Base-by-base conservation (phyloP, 2,329 filamentous ascomycete species). In the Ascochyta fabae region DNA sequence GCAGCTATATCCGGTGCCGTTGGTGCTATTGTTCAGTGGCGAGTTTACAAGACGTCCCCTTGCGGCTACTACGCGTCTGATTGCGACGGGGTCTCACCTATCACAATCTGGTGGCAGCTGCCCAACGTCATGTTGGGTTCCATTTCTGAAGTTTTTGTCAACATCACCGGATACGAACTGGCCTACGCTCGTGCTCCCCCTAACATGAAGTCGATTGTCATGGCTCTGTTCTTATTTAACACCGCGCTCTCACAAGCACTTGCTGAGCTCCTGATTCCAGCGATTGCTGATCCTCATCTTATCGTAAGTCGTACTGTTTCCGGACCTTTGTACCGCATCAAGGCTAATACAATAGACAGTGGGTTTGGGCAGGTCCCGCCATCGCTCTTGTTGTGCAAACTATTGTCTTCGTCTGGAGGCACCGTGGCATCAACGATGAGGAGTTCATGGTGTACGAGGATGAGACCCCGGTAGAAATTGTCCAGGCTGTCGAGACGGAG, bases 381-480 rank as follows among this genome's bases (percentile, higher is more conserved):
- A 80, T 84, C 40, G 80, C 78, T 6, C 75, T 83, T 2, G 76
- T 73, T 35, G 68, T 79, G 3, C 78, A 83, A 64, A 81, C 79
- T 0, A 63, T 79, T 24, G 62, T 83, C 48, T 84, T 84, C 64
- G 80, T 75, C 69, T 78, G 75, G 68, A 68, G 75, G 23, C 82
- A 83, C 61, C 75, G 70, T 26, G 66, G 77, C 41, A 65, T 84
- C 26, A 80, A 83, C 46, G 65, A 80, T n/a, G 80, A 82, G 33
- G 73, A 74, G n/a, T 83, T 79, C 66, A 78, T 77, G 53, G 41
- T 56, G 4, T 56, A 56, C 12, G 53, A 56, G 12, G 53, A 56
- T 4, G 53, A 56, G n/a, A 10, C 6, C 13, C 41, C 47, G 5
- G 29, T 16, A 1, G 53, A 56, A 26, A 10, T 46, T 19, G 47